These are phyloP conservation scores for Dactylellina cionopaga DNA, from an alignment of 2,329 filamentous ascomycete genomes.

Conservation along the genomic window DNA sequence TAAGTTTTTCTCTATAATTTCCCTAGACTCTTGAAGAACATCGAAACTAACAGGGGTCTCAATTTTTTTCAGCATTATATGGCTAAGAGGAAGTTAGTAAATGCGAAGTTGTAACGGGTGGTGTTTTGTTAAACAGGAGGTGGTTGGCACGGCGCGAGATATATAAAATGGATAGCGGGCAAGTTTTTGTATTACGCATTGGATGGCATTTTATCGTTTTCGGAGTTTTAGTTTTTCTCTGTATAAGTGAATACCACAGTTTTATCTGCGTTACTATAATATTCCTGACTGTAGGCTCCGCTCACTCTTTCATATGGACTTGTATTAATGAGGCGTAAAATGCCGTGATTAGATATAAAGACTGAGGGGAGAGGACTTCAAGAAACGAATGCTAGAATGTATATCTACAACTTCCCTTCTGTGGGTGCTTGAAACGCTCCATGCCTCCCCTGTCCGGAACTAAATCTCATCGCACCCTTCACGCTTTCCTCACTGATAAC, in stretches of 20 bases:
- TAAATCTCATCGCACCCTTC: slow-evolving; percentile 62
- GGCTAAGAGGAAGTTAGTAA: slow-evolving; percentile 44
- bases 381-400: not conserved
- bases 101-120: slow-evolving; percentile 18
- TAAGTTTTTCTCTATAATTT: not conserved
- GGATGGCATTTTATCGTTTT: too few species aligned
- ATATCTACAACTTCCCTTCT: slow-evolving; percentile 30
- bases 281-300: too few species aligned
- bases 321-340: too few species aligned
- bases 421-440: slow-evolving; percentile 55
- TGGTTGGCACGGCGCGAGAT: too few species aligned
- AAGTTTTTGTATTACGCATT: not conserved
- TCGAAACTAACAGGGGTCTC: slow-evolving; percentile 1
- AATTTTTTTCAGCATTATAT: slow-evolving; percentile 39
- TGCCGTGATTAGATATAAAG: slow-evolving; percentile 22
- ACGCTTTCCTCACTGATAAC: slow-evolving; percentile 64
- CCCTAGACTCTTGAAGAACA: not conserved
- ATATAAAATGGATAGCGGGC: too few species aligned
- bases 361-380: not conserved
- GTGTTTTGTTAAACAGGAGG: too few species aligned
- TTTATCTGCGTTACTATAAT: not conserved
- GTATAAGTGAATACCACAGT: slow-evolving; percentile 5
- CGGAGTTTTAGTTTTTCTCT: slow-evolving; percentile 1
- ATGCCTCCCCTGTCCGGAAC: slow-evolving; percentile 61
- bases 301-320: too few species aligned